A percentile compares a stretch with the other conserved stretches of the same genome.
These are phyloP conservation scores for Backusella mclennaniae DNA, from an alignment of 192 early-diverging fungal species.

Conservation along the genomic window DNA sequence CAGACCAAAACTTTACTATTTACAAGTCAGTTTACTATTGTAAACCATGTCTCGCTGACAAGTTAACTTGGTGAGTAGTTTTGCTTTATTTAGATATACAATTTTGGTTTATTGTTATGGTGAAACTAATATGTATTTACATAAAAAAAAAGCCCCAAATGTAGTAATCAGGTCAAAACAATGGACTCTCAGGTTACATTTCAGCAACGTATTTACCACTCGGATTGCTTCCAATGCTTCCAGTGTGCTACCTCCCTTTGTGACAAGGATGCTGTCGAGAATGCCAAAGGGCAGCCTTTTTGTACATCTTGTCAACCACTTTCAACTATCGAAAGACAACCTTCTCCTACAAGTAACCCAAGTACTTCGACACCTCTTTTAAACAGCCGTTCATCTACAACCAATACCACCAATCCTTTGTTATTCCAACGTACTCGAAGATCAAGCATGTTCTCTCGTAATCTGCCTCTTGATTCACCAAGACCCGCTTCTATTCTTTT, in stretches of 20 bases:
- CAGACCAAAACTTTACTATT: conserved; percentile 2
- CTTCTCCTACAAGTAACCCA: neutral
- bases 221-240: neutral
- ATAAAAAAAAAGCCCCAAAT: neutral
- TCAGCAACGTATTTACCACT: neutral
- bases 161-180: neutral
- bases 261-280: neutral
- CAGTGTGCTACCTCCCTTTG: neutral
- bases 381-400: neutral
- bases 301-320: neutral
- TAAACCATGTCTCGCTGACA: neutral
- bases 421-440: neutral
- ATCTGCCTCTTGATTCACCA: neutral
- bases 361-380: neutral
- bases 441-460: neutral
- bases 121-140: neutral
- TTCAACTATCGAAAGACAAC: neutral
- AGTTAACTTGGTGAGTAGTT: neutral
- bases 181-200: neutral
- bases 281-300: neutral
- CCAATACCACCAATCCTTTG: neutral
- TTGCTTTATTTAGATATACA: neutral
- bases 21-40: conserved; percentile 7
- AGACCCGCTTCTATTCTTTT: neutral
- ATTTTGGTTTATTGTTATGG: neutral